phyloP scores from a whole-genome alignment of 1,284 basidiomycete species.

The Phellinidium pouzarii region DNA sequence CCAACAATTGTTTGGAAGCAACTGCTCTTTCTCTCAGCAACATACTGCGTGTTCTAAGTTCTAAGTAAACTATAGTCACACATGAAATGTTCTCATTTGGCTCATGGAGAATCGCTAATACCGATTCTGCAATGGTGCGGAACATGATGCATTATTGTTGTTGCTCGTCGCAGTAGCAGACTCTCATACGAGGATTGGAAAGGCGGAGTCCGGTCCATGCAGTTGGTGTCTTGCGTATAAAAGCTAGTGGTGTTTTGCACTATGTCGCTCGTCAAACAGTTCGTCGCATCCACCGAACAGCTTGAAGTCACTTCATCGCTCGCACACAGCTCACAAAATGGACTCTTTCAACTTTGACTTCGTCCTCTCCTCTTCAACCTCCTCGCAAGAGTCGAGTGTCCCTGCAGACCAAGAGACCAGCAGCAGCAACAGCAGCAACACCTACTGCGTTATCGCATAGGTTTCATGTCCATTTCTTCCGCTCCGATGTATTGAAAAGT shows the following conservation, averaged over 20 bases:
- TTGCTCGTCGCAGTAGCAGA: neutral
- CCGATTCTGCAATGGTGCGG: slow-evolving; percentile 3
- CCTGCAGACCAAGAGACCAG: slow-evolving; percentile 3
- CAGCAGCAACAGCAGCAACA: neutral
- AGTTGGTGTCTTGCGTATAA: neutral
- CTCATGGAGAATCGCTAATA: neutral
- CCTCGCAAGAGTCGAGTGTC: slow-evolving; percentile 11
- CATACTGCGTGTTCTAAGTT: too few relatives aligned
- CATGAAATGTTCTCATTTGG: neutral
- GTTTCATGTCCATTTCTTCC: neutral
- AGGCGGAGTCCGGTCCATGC: neutral
- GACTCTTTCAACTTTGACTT: slow-evolving; percentile 9
- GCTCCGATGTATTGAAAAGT: neutral
- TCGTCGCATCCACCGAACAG: neutral
- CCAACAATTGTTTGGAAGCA: neutral
- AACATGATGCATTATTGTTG: neutral
- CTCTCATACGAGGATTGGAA: slow-evolving; percentile 4
- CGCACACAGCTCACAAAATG: slow-evolving; percentile 1
- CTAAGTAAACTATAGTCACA: neutral
- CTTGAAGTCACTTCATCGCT: neutral
- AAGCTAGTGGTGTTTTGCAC: neutral
- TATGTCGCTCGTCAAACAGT: neutral
- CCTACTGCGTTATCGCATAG: slow-evolving; percentile 10
- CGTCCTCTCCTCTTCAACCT: neutral
- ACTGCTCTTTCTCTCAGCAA: neutral